phyloP scores from a whole-genome alignment of 805 yeast genomes.

The Candida railenensis region DNA sequence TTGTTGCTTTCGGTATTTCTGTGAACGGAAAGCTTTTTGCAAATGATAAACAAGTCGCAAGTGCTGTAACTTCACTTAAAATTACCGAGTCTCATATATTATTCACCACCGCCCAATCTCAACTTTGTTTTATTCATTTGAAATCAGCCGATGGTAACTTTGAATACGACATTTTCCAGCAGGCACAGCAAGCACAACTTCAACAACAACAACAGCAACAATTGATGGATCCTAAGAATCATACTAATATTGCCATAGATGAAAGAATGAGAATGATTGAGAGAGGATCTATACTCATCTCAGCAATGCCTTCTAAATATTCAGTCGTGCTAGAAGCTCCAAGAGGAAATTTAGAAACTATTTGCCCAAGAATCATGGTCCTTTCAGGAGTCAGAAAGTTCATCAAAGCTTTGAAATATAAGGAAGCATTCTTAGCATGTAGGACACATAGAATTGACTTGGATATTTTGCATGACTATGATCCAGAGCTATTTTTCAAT shows the following conservation, averaged over 20 bases:
- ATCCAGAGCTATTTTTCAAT: slow-evolving; percentile 62
- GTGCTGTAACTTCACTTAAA: slow-evolving; percentile 79
- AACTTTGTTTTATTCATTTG: slow-evolving; percentile 78
- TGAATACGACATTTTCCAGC: slow-evolving; percentile 23
- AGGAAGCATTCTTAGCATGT: slow-evolving; percentile 78
- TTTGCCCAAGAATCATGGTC: slow-evolving; percentile 90
- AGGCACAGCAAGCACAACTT: slow-evolving; percentile 18
- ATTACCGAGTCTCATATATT: slow-evolving; percentile 70
- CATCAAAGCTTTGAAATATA: slow-evolving; percentile 58
- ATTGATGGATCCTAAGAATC: slow-evolving; percentile 17
- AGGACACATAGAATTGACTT: slow-evolving; percentile 89
- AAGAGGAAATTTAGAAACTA: slow-evolving; percentile 93
- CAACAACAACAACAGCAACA: slow-evolving; percentile 25
- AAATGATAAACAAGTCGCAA: slow-evolving; percentile 55
- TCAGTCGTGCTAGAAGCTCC: slow-evolving; percentile 90
- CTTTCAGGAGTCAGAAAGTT: slow-evolving; percentile 74
- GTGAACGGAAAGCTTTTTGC: slow-evolving; percentile 72
- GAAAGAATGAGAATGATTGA: slow-evolving; percentile 89
- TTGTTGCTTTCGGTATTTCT: slow-evolving; percentile 69
- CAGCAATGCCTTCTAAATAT: slow-evolving; percentile 78
- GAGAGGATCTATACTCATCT: slow-evolving; percentile 83
- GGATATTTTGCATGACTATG: slow-evolving; percentile 86
- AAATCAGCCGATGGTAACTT: slow-evolving; percentile 27
- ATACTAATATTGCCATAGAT: slow-evolving; percentile 34
- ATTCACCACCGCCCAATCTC: slow-evolving; percentile 86